Evolutionary conservation across 345 rosid species (phyloP), one percentile per base, ranked within the genome.

Genomic region (Salix dunnii): DNA sequence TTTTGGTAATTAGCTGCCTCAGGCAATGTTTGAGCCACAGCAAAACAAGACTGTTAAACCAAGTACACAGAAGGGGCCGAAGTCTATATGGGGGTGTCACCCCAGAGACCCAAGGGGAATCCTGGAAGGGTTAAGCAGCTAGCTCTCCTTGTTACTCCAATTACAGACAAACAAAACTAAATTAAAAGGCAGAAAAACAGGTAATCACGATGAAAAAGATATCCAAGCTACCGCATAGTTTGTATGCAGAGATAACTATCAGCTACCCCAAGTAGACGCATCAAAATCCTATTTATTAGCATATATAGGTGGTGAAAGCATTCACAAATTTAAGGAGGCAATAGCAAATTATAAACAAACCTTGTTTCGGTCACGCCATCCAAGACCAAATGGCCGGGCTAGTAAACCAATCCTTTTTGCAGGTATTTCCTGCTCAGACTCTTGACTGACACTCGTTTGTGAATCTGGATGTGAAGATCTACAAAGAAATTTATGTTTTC

Each of bases 321-420:
- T 25, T 18, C 14, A 46, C 3, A 16, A 49, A 68, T 30, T 46
- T 61, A 51, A 67, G 28, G 12, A 9, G 7, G 30, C 2, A 40
- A 9, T 3, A 48, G 8, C 25, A 63, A 5, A 14, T 25, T 30
- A 33, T 38, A 30, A 35, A 77, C 84, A 63, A 74, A 93, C 99
- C 97, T 93, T 93, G 86, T 89, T 96, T 81, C 89, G 83, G 88
- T 96, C 99, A 76, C 97, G 97, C 99, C 99, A 96, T 70, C 97
- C 93, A 76, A 96, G 90, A 73, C 94, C 97, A 86, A 96, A 96
- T 73, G 99, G 98, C 33, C 98, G 86, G 67, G 90, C 81, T 62
- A 95, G 90, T 83, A 96, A 84, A 76, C 98, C 83, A 74, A 91
- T 88, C 87, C 91, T 92, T 81, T 97, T 88, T 27, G 88, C 77